Evolutionary conservation across 139 green algal genomes (phyloP).

Genomic region (Yamagishiella unicocca): DNA sequence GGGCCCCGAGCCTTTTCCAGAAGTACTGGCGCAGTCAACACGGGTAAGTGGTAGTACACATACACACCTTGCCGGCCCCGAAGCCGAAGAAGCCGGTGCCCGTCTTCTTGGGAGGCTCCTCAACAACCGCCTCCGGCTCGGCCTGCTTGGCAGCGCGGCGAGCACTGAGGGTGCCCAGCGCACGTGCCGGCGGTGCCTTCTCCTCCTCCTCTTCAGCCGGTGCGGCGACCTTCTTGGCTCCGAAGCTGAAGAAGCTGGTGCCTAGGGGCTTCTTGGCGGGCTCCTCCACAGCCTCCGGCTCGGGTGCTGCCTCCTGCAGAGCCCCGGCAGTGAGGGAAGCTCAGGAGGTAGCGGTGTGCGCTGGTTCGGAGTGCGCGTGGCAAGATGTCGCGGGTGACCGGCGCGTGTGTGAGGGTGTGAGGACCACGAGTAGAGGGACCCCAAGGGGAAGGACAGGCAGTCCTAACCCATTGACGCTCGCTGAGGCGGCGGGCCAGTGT

Average conservation of each 20-base stretch:
- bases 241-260: constrained; percentile 38
- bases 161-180: constrained; percentile 10
- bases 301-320: not conserved
- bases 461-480: too few species aligned
- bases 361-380: too few species aligned
- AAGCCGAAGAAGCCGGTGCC: constrained; percentile 34
- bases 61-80: constrained; percentile 24
- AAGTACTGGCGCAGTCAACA: too few species aligned
- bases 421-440: too few species aligned
- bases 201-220: not conserved
- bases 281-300: not conserved
- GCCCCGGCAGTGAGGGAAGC: not conserved
- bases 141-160: not conserved
- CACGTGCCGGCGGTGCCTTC: not conserved
- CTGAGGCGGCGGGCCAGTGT: too few species aligned
- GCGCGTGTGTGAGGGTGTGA: too few species aligned
- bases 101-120: constrained; percentile 31
- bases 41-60: too few species aligned
- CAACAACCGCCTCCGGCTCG: not conserved
- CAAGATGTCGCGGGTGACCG: too few species aligned
- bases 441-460: too few species aligned
- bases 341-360: too few species aligned
- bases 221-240: not conserved
- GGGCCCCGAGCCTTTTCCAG: too few species aligned
- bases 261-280: constrained; percentile 10